phyloP scores from a whole-genome alignment of 2,329 filamentous ascomycete genomes.

The Sclerotinia trifoliorum region DNA sequence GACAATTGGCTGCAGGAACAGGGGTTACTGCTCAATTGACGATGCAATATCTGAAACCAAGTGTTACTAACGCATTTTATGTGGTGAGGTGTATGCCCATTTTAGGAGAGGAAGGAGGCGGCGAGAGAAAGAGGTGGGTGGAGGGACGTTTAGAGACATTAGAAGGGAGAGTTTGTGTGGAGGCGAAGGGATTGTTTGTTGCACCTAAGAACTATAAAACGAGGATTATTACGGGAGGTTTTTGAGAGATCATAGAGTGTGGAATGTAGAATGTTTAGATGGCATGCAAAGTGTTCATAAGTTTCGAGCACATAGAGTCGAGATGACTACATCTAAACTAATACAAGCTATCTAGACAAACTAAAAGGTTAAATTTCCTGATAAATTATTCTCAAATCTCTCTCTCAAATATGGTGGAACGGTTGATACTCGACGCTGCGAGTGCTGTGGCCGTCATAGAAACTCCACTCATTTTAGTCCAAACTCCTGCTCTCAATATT shows the following conservation, averaged over 20 bases:
- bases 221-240: constrained; percentile 24
- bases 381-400: neutral
- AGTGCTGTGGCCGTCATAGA: too few relatives aligned
- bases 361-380: too few relatives aligned
- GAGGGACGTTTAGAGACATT: constrained; percentile 53
- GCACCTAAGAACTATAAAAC: constrained; percentile 48
- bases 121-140: constrained; percentile 46
- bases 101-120: constrained; percentile 34
- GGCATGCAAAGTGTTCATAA: neutral
- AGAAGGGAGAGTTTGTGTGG: constrained; percentile 56
- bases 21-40: constrained; percentile 58
- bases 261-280: neutral
- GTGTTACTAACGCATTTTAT: constrained; percentile 61
- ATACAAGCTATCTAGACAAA: neutral
- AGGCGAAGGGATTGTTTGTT: constrained; percentile 58
- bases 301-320: neutral
- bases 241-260: constrained; percentile 14
- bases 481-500: too few relatives aligned
- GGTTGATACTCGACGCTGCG: neutral
- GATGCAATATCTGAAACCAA: constrained; percentile 62
- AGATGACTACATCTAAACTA: neutral
- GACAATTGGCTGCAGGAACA: constrained; percentile 47
- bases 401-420: neutral
- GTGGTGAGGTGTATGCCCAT: constrained; percentile 54
- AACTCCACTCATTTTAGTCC: too few relatives aligned